Conservation (phyloP, 257 asterid species). For the Petrea volubilis region DNA sequence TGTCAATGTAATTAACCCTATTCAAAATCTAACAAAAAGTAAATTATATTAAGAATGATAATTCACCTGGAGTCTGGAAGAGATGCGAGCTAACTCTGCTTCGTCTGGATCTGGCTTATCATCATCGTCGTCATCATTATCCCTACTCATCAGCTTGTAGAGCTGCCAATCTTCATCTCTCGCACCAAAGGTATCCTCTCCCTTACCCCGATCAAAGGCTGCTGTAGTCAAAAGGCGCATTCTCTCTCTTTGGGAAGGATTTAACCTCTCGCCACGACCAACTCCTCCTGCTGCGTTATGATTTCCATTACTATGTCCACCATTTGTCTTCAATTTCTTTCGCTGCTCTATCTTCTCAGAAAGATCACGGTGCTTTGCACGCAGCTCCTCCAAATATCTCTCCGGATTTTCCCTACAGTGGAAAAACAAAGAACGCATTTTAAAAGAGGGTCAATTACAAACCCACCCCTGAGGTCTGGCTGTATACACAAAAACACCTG, state of each 20-base stretch:
- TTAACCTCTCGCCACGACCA: slow-evolving; percentile 97
- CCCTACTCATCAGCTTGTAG: slow-evolving; percentile 93
- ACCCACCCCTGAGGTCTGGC: too few species aligned
- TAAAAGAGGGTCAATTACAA: neutral
- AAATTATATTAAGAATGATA: neutral
- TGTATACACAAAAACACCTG: too few species aligned
- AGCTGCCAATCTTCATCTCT: slow-evolving; percentile 99
- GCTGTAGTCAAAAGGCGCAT: slow-evolving; percentile 99
- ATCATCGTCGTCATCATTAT: slow-evolving; percentile 88
- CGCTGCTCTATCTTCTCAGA: slow-evolving; percentile 87
- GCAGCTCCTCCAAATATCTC: slow-evolving; percentile 84
- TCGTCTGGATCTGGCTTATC: slow-evolving; percentile 79
- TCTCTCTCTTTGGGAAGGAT: slow-evolving; percentile 88
- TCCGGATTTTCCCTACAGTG: slow-evolving; percentile 79
- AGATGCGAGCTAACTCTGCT: slow-evolving; percentile 77
- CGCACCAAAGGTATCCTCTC: slow-evolving; percentile 95
- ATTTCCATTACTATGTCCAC: slow-evolving; percentile 74
- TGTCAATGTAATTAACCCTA: too few species aligned
- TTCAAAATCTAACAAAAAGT: too few species aligned
- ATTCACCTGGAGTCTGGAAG: slow-evolving; percentile 82
- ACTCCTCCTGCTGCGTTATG: slow-evolving; percentile 79
- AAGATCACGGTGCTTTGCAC: slow-evolving; percentile 72
- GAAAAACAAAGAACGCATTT: slow-evolving; percentile 11
- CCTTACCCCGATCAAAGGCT: slow-evolving; percentile 98
- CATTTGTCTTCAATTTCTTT: slow-evolving; percentile 74